A percentile compares a stretch with the other conserved stretches of the same genome.
These are phyloP conservation scores for Rubus idaeus DNA, from an alignment of 306 rosid genomes.

Conservation along the genomic window DNA sequence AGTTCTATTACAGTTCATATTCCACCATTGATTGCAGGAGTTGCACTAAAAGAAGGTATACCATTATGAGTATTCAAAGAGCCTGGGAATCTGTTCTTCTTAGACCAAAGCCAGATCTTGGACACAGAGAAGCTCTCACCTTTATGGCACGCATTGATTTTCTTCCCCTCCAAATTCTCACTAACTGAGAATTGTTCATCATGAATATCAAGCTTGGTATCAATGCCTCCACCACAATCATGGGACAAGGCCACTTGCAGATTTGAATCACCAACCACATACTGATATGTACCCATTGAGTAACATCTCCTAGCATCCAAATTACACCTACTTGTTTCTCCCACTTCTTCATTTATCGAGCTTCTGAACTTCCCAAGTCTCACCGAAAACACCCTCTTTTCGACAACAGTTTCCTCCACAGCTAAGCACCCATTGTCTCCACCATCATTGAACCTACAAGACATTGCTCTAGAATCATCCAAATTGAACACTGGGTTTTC, in stretches of 20 bases:
- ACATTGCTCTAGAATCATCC: conserved; percentile 33
- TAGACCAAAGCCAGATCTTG: conserved; percentile 92
- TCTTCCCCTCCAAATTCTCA: conserved; percentile 59
- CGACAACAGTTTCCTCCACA: conserved; percentile 35
- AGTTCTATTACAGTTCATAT: not conserved
- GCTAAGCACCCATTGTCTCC: conserved; percentile 31
- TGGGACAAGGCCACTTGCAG: conserved; percentile 53
- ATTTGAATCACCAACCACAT: conserved; percentile 61
- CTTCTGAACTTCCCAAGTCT: conserved; percentile 81
- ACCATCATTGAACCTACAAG: conserved; percentile 27
- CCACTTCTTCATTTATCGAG: conserved; percentile 28
- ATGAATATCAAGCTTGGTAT: conserved; percentile 3
- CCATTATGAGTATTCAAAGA: conserved; percentile 38
- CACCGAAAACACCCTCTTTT: conserved; percentile 65
- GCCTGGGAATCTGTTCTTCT: conserved; percentile 42
- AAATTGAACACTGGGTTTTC: conserved; percentile 37
- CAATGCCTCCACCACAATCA: not conserved
- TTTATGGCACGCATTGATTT: conserved; percentile 41
- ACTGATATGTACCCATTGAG: conserved; percentile 86
- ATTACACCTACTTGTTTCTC: conserved; percentile 40
- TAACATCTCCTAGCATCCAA: conserved; percentile 78
- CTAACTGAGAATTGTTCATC: conserved; percentile 12
- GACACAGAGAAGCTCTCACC: conserved; percentile 93
- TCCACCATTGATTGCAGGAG: conserved; percentile 17
- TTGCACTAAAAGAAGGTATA: conserved; percentile 33